Evolutionary conservation across 495 filamentous ascomycete species (phyloP), one percentile per base, ranked within the genome.

Genomic region (Ramalina intermedia): DNA sequence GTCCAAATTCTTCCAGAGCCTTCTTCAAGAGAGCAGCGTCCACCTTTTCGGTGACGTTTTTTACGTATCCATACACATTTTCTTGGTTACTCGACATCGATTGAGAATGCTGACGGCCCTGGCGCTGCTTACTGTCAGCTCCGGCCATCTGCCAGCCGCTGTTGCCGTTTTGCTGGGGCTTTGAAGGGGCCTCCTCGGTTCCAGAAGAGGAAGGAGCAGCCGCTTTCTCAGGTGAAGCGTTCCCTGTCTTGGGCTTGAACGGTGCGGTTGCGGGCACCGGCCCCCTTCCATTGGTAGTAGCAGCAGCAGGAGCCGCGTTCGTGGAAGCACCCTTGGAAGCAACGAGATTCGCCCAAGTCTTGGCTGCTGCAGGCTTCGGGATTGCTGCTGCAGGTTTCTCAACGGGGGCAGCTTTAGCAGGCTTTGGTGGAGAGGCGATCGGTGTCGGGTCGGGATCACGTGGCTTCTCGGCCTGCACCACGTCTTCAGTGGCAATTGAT

Each of bases 271-370:
- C 48, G 16, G 66, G 59, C 14, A 66, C 66, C 29, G 70, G 56
- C 26, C 64, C 53, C 26, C 12, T 35, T 36, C 21, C 44, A 27
- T 47, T 47, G n/a, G 67, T 62, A 39, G 74, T 65, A 42, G 69
- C 50, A 6, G 69, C 59, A 39, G 62, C 63, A 27, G 69, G 63
- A 21, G 66, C 49, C 48, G 61, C 63, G 42, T 47, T 59, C 33
- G 52, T 55, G 29, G 60, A 67, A 72, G 53, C 72, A 18, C 44
- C 44, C 6, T 47, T 47, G 9, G 44, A 29, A 72, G 79, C 82
- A 51, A 75, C 75, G 9, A 91, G 78, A 66, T 70, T 91, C 26
- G 91, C 91, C 93, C 93, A 96, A 27, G 86, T 94, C 77, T 89
- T 87, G 26, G 80, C 64, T 37, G 69, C 58, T 17, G 61, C 63